A percentile compares a stretch with the other conserved stretches of the same genome.
phyloP scores from a whole-genome alignment of 2,329 filamentous ascomycete genomes.

The Pseudocercospora pini-densiflorae region DNA sequence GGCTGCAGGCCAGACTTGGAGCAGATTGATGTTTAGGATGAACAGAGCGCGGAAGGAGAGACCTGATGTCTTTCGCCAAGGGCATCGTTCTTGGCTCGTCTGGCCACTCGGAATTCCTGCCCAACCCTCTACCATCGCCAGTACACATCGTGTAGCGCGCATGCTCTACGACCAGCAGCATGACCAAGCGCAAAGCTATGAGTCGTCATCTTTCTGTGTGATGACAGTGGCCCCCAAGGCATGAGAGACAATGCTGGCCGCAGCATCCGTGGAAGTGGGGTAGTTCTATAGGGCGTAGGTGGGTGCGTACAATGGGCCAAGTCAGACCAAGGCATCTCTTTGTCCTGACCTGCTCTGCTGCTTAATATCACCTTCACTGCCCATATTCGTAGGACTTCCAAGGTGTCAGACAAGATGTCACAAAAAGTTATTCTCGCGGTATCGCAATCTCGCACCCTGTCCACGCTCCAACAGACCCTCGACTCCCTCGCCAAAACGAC shows the following conservation, averaged over 20 bases:
- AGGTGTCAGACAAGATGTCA: constrained; percentile 32
- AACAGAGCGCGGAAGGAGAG: too few species aligned
- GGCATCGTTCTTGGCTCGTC: not conserved
- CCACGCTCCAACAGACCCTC: constrained; percentile 64
- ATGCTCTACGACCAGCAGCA: not conserved
- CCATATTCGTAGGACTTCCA: not conserved
- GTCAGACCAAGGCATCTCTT: not conserved
- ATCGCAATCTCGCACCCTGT: constrained; percentile 54
- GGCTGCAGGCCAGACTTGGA: too few species aligned
- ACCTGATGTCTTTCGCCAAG: too few species aligned
- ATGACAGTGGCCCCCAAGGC: not conserved
- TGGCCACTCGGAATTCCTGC: not conserved
- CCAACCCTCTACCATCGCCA: not conserved
- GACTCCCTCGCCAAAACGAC: constrained; percentile 67
- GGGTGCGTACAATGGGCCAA: not conserved
- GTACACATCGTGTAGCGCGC: not conserved
- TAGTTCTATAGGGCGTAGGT: not conserved
- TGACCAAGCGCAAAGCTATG: not conserved
- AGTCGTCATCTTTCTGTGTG: not conserved
- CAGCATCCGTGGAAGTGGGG: not conserved
- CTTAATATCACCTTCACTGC: not conserved
- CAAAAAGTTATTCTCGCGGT: constrained; percentile 54
- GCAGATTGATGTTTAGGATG: too few species aligned
- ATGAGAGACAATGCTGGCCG: not conserved
- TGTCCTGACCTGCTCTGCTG: not conserved